Base-by-base conservation (phyloP, 2,329 filamentous ascomycete species). In the Fusarium nurragi region DNA sequence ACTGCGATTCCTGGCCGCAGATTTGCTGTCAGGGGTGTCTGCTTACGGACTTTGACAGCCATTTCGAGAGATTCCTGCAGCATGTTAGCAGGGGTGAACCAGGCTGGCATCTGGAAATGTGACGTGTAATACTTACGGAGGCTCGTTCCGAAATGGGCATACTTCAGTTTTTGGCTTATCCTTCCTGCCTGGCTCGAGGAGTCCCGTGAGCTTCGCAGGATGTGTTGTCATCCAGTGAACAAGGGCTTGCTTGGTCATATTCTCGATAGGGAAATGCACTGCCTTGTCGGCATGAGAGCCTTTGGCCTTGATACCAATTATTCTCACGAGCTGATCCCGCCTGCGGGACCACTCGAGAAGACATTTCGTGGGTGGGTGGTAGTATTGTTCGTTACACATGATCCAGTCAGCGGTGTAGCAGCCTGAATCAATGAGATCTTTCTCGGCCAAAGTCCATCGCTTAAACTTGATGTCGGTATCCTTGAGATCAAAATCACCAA, bases 401-500 rank as follows among this genome's bases (percentile, higher is more conserved):
- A 79, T 74, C 73, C 75, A 77, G 37, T 77, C 75, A 6, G 77
- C 76, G n/a, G 77, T 79, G 66, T 95, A 94, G 83, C 89, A 94
- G 16, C 90, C 90, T 13, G 84, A 86, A 2, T 86, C 78, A 44
- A 91, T 85, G 54, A 94, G 78, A 22, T 82, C 79, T 48, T 77
- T 76, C 76, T 95, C 91, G 40, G 85, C 83, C 16, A 79, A 77
- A 59, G 82, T 82, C 92, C 92, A 95, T 71, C 91, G 89, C 40
- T 81, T 80, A 54, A 88, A 80, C 75, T 94, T 94, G 50, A 84
- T 84, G 1, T 78, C 78, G 10, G 85, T 83, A 54, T 88, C 89
- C 79, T 95, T 95, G 71, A 90, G 84, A 76, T 95, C 92, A 39
- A 94, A 82, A 72, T 95, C 92, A 2, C 89, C 90, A 11, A 95